Conservation (phyloP, 129 eudicot genomes). For the Arctium lappa region DNA sequence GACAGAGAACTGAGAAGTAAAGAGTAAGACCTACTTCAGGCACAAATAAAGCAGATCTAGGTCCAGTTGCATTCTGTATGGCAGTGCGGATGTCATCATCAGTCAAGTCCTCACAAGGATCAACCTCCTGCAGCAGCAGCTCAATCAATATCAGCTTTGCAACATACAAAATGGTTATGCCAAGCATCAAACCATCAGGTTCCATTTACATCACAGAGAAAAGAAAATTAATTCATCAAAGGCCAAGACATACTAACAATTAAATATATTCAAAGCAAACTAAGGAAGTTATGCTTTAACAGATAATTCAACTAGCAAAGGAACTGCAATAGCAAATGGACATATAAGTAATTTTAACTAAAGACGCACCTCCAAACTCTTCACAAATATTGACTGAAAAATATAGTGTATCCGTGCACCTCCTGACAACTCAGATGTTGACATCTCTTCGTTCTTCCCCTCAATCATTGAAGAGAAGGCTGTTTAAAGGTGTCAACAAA, state of each 20-base stretch:
- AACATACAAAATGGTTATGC: constrained; percentile 1
- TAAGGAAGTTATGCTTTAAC: not conserved
- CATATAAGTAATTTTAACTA: constrained; percentile 3
- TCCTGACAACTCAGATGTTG: constrained; percentile 89
- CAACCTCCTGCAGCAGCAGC: constrained; percentile 65
- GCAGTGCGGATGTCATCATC: constrained; percentile 89
- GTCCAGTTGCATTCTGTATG: constrained; percentile 87
- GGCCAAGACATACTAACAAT: not conserved
- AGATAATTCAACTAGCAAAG: not conserved
- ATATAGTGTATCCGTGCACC: constrained; percentile 94
- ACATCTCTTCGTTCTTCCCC: constrained; percentile 94
- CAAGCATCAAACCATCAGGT: not conserved
- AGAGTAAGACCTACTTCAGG: constrained; percentile 65
- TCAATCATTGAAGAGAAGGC: constrained; percentile 91
- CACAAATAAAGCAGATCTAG: constrained; percentile 81
- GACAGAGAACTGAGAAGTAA: not conserved
- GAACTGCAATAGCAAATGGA: not conserved
- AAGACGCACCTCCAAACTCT: constrained; percentile 84
- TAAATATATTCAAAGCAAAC: not conserved
- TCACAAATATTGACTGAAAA: constrained; percentile 84
- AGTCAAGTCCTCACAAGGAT: constrained; percentile 82
- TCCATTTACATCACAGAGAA: not conserved
- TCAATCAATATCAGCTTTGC: constrained; percentile 26
- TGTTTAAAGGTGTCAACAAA: constrained; percentile 36
- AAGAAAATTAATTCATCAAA: not conserved